These are phyloP conservation scores for Plectosphaerella plurivora DNA, from an alignment of 2,329 filamentous ascomycete genomes.

Conservation along the genomic window DNA sequence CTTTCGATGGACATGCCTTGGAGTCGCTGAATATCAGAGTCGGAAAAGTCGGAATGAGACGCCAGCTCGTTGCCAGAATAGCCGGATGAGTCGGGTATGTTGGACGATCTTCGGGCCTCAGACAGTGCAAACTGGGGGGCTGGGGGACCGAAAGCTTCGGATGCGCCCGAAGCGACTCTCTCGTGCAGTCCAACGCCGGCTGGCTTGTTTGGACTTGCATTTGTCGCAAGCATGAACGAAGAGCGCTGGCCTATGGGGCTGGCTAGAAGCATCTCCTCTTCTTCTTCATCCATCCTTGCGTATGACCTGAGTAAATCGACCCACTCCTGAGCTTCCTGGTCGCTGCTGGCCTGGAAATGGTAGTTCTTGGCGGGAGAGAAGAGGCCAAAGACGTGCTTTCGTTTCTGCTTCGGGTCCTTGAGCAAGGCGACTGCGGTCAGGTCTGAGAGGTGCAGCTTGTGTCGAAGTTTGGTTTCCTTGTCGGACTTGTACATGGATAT, in stretches of 20 bases:
- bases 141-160: slow-evolving; percentile 47
- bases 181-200: slow-evolving; percentile 7
- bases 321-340: slow-evolving; percentile 79
- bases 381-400: slow-evolving; percentile 83
- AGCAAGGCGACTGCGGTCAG: slow-evolving; percentile 86
- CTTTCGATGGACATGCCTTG: slow-evolving; percentile 50
- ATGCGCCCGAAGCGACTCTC: slow-evolving; percentile 52
- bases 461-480: slow-evolving; percentile 82
- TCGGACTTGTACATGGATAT: slow-evolving; percentile 92
- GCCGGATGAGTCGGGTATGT: slow-evolving; percentile 60
- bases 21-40: slow-evolving; percentile 49
- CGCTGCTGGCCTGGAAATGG: slow-evolving; percentile 74
- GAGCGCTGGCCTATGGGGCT: slow-evolving; percentile 55
- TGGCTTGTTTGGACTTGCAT: not conserved
- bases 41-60: slow-evolving; percentile 85
- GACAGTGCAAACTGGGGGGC: slow-evolving; percentile 25
- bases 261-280: slow-evolving; percentile 74
- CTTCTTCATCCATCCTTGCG: slow-evolving; percentile 81
- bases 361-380: slow-evolving; percentile 91
- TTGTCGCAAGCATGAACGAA: slow-evolving; percentile 27
- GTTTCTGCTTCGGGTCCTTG: slow-evolving; percentile 83
- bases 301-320: slow-evolving; percentile 74
- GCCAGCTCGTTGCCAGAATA: slow-evolving; percentile 62
- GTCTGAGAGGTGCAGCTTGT: slow-evolving; percentile 84
- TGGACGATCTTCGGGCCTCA: slow-evolving; percentile 49